Base-by-base conservation (phyloP, 2,329 filamentous ascomycete species). In the Colletotrichum sp. region DNA sequence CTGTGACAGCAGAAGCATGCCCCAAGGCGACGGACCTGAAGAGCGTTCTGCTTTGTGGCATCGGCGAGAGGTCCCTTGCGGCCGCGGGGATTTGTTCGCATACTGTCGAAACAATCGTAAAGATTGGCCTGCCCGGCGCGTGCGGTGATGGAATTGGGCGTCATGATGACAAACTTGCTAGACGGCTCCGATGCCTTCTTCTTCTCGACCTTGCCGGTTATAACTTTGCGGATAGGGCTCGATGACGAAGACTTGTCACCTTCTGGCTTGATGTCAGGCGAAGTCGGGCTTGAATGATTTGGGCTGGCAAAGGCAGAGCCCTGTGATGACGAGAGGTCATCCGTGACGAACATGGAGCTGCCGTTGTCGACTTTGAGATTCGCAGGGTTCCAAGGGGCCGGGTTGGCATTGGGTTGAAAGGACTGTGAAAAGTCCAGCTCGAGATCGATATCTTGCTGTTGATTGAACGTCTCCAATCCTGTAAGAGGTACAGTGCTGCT, bases 1-100 rank as follows among this genome's bases (percentile, higher is more conserved):
- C 88, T 89, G 79, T 90, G 89, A 79, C 90, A 92, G 83, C 89
- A 90, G 83, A 92, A 92, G 80, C 90, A 92, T 12, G 90, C 90
- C 8, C 90, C 90, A 6, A 86, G 81, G 36, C 89, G 86, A 19
- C 90, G 87, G 13, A 92, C 89, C 71, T 90, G 86, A 4, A 91
- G 84, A 1, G 90, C 90, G 62, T 86, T 88, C 81, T 90, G 86
- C 80, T 91, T 91, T 34, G 87, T 89, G n/a, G 89, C 87, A 63
- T 88, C 85, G 30, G 89, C 88, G 49, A 92, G 81, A 2, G 90
- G 90, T 0, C 90, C 90, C 79, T 92, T 92, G 68, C 90, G 86
- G 3, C 90, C 90, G 71, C 89, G 87, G 77, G 91, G 89, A 9
- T 89, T 88, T 8, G 87, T 86, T 29, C 88, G 85, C 83, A 89